Conservation (phyloP, 108 stramenopile genomes). For the Nitzschia inconspicua region DNA sequence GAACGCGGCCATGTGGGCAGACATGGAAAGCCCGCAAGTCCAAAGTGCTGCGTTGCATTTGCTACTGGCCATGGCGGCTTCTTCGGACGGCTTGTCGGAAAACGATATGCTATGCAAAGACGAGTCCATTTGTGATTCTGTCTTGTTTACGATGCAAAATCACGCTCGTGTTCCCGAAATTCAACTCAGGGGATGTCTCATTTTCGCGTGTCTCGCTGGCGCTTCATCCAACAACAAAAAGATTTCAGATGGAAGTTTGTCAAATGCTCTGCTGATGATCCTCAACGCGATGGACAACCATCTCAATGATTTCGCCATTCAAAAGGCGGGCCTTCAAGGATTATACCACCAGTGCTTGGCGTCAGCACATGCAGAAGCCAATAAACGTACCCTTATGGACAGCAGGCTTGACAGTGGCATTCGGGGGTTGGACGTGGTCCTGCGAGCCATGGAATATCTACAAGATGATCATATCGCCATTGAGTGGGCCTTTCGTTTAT, state of each 20-base stretch:
- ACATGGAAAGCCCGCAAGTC: slow-evolving; percentile 26
- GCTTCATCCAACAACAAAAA: slow-evolving; percentile 22
- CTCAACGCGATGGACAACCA: slow-evolving; percentile 35
- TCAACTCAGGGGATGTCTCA: slow-evolving; percentile 35
- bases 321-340: slow-evolving; percentile 41
- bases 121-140: slow-evolving; percentile 32
- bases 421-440: slow-evolving; percentile 27
- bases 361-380: slow-evolving; percentile 32
- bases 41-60: slow-evolving; percentile 32
- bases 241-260: slow-evolving; percentile 33
- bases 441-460: slow-evolving; percentile 15
- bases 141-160: slow-evolving; percentile 45
- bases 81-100: not conserved
- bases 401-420: slow-evolving; percentile 24
- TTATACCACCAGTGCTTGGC: slow-evolving; percentile 37
- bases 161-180: slow-evolving; percentile 21
- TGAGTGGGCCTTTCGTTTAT: slow-evolving; percentile 36
- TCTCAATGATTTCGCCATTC: slow-evolving; percentile 12
- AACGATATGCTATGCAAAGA: slow-evolving; percentile 18
- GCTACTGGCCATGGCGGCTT: slow-evolving; percentile 25
- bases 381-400: slow-evolving; percentile 23
- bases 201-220: slow-evolving; percentile 35
- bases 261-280: slow-evolving; percentile 32
- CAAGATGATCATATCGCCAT: slow-evolving; percentile 21
- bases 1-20: slow-evolving; percentile 24